phyloP scores from a whole-genome alignment of 2,329 filamentous ascomycete genomes.

The Helicocarpus griseus region DNA sequence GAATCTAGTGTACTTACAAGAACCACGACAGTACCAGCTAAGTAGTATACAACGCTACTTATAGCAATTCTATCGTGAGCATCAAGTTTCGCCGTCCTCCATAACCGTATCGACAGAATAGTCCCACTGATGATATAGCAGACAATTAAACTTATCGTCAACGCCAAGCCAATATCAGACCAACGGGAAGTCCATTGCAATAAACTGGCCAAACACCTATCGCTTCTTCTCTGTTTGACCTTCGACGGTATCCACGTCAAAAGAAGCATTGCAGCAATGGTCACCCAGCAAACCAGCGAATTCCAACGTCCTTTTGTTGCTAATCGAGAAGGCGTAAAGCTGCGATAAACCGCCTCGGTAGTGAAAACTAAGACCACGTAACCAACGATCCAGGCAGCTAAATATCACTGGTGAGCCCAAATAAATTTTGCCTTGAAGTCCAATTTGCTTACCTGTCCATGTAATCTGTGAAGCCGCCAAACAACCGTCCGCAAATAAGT shows the following conservation, averaged over 20 bases:
- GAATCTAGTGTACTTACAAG: constrained; percentile 14
- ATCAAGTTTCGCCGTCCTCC: constrained; percentile 13
- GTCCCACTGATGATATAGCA: constrained; percentile 12
- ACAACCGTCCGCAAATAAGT: constrained; percentile 9
- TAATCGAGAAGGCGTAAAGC: constrained; percentile 9
- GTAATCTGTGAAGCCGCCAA: constrained; percentile 14
- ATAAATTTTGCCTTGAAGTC: background rate
- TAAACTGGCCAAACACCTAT: constrained; percentile 13
- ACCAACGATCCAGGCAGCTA: constrained; percentile 19
- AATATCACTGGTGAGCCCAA: constrained; percentile 5
- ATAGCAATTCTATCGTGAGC: constrained; percentile 16
- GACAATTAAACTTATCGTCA: constrained; percentile 13
- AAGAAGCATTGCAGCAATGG: constrained; percentile 10
- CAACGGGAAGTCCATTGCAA: constrained; percentile 13
- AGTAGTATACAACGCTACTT: constrained; percentile 18
- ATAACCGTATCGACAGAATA: constrained; percentile 12
- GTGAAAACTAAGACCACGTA: constrained; percentile 17
- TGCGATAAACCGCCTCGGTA: constrained; percentile 12
- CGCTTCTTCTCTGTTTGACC: constrained; percentile 6
- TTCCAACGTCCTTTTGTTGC: constrained; percentile 12
- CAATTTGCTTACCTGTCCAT: constrained; percentile 15
- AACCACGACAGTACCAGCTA: constrained; percentile 13
- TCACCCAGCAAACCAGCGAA: constrained; percentile 13
- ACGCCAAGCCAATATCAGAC: constrained; percentile 15
- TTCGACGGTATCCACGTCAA: constrained; percentile 17